Base-by-base conservation (phyloP, 768 basidiomycete species). In the Coprinopsis marcescibilis region DNA sequence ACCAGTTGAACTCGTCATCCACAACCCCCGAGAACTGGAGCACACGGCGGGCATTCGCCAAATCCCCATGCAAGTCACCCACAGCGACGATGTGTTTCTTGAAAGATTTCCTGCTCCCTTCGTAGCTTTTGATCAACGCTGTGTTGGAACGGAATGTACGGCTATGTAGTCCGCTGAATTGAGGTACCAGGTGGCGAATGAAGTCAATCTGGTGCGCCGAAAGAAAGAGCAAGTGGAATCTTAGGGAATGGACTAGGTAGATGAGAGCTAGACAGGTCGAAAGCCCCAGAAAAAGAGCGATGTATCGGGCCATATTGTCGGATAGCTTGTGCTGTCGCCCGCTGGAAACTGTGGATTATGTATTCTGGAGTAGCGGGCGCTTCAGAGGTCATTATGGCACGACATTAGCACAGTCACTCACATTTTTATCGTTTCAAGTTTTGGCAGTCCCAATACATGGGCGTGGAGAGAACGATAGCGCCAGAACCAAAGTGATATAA, bases 21-120 rank as follows among this genome's bases (percentile, higher is more conserved):
- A 85, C 79, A 3, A 97, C 83, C 1, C 74, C 73, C 1, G 89
- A 79, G 72, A 92, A 91, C 27, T 83, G 71, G 24, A 98, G 70
- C 17, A 97, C 91, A 33, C 71, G 75, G 52, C 76, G 77, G 10
- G 92, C 85, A 60, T 94, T 95, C 0, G 71, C 68, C 23, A 89
- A 58, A 66, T 96, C 92, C 0, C 95, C 93, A 55, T 98, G 95
- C 26, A 98, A 65, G 56, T 98, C 95, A 0, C 92, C 93, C 0
- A 96, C 85, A 10, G 90, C 93, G 0, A 95, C 80, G 19, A 97
- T 86, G 51, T 77, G 79, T 4, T 75, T 63, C 32, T 61, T 63
- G 52, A 71, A 76, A 4, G 68, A 60, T 36, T 55, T 51, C 33
- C 65, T 52, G 14, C 51, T 49, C 8, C 33, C 46, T 1, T 44